phyloP scores from a whole-genome alignment of 1,284 basidiomycete species.

The Irpex sp. region DNA sequence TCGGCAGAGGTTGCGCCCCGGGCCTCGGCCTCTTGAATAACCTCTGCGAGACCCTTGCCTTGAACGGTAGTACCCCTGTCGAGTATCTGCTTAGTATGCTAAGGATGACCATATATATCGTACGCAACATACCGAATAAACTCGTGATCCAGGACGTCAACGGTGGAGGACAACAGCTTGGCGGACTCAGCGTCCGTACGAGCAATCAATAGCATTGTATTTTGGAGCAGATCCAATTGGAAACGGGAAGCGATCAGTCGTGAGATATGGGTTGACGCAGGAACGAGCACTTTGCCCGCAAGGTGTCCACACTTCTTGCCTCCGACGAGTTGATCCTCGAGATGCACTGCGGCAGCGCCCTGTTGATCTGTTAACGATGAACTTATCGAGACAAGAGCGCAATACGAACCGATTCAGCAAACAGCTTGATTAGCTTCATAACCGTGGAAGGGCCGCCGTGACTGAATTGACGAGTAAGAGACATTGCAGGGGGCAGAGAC shows the following conservation, averaged over 20 bases:
- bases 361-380: constrained; percentile 21
- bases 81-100: background rate
- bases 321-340: constrained; percentile 91
- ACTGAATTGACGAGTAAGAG: constrained; percentile 30
- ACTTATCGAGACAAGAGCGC: background rate
- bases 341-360: constrained; percentile 84
- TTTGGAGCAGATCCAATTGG: constrained; percentile 84
- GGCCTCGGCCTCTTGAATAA: constrained; percentile 69
- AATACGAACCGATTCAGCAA: constrained; percentile 73
- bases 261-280: constrained; percentile 80
- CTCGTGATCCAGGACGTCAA: constrained; percentile 72
- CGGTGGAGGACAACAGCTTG: constrained; percentile 78
- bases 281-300: constrained; percentile 91
- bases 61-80: constrained; percentile 12
- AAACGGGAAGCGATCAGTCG: constrained; percentile 81
- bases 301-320: constrained; percentile 94
- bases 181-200: constrained; percentile 92
- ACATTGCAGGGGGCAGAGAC: background rate
- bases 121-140: constrained; percentile 74
- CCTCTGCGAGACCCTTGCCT: constrained; percentile 63
- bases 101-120: background rate
- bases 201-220: constrained; percentile 85
- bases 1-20: constrained; percentile 64
- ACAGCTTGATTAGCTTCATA: constrained; percentile 93
- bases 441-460: constrained; percentile 92